Evolutionary conservation across 1,284 basidiomycete species (phyloP).

Genomic region (Trichosporon asahii): DNA sequence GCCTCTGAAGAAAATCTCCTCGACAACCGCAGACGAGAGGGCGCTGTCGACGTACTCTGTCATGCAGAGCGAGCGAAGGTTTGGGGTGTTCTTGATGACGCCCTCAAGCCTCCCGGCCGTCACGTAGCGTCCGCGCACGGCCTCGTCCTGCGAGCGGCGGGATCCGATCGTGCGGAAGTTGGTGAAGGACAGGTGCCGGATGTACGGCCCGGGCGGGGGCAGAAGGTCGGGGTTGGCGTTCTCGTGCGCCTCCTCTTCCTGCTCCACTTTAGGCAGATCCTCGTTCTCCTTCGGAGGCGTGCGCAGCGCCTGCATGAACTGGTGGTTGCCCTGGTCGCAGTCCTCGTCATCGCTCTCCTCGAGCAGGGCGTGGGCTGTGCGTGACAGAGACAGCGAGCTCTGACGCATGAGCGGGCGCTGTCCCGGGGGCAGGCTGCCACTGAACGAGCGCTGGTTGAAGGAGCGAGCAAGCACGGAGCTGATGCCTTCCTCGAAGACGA

Average conservation of each 20-base stretch:
- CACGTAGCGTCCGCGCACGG: constrained; percentile 83
- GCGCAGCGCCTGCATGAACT: constrained; percentile 23
- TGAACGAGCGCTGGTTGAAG: constrained; percentile 14
- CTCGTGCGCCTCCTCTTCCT: constrained; percentile 16
- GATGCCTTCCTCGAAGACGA: constrained; percentile 39
- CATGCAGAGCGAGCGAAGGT: constrained; percentile 76
- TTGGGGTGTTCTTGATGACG: constrained; percentile 83
- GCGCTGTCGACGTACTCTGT: constrained; percentile 96
- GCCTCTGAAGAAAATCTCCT: constrained; percentile 81
- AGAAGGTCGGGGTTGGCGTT: constrained; percentile 43
- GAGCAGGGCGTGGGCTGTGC: constrained; percentile 25
- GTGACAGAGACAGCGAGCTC: constrained; percentile 21
- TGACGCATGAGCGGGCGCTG: constrained; percentile 20
- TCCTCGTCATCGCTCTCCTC: constrained; percentile 27
- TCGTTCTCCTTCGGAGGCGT: constrained; percentile 19
- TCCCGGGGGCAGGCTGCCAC: constrained; percentile 17
- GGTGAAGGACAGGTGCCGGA: constrained; percentile 77
- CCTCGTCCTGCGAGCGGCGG: constrained; percentile 85
- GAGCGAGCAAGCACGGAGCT: constrained; percentile 38
- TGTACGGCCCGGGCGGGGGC: constrained; percentile 47
- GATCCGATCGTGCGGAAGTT: constrained; percentile 93
- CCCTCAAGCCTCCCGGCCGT: constrained; percentile 80
- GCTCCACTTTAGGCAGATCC: constrained; percentile 9
- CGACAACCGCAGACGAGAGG: constrained; percentile 71
- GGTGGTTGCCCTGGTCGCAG: constrained; percentile 18